These are phyloP conservation scores for Aspergillus costaricaensis DNA, from an alignment of 2,329 filamentous ascomycete species.

Conservation along the genomic window DNA sequence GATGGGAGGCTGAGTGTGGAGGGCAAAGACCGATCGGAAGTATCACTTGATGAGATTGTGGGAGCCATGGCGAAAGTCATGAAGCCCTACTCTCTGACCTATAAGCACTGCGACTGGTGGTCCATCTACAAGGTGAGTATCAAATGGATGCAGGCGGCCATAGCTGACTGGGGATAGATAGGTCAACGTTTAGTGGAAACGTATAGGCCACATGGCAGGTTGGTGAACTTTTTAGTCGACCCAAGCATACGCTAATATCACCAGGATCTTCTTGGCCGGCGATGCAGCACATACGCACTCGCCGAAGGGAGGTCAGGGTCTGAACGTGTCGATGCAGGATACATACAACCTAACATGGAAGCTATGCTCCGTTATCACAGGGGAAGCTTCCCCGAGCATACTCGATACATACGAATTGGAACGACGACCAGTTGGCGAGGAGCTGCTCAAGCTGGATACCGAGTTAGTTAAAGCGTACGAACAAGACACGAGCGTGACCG, in stretches of 20 bases:
- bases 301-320: background rate
- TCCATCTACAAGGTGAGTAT: constrained; percentile 20
- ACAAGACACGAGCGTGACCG: background rate
- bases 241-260: background rate
- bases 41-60: constrained; percentile 10
- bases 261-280: background rate
- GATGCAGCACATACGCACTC: constrained; percentile 3
- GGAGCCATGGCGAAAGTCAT: constrained; percentile 10
- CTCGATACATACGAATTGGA: constrained; percentile 56
- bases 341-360: constrained; percentile 5
- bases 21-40: background rate
- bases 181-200: background rate
- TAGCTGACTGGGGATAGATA: background rate
- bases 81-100: constrained; percentile 15
- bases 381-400: constrained; percentile 41
- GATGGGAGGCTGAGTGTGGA: constrained; percentile 2
- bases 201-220: background rate
- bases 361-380: constrained; percentile 47
- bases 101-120: constrained; percentile 22
- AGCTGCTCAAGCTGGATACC: constrained; percentile 64
- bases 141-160: background rate
- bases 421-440: constrained; percentile 62
- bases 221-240: background rate
- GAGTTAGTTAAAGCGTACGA: constrained; percentile 8
- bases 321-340: constrained; percentile 5